Base-by-base conservation (phyloP, 2,329 filamentous ascomycete species). In the Alternaria ethzedia region DNA sequence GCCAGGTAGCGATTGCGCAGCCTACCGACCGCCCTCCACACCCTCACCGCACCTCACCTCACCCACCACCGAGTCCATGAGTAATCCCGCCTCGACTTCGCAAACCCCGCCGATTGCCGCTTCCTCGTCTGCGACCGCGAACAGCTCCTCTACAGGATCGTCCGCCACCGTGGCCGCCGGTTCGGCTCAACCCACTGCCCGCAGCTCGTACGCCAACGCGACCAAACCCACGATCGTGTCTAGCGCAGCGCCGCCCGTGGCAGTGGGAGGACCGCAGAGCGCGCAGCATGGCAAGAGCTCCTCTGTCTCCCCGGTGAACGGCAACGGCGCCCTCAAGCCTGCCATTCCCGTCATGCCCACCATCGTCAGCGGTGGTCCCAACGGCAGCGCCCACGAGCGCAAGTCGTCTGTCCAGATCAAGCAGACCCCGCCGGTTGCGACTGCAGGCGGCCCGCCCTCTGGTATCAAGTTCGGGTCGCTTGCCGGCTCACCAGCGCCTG, bases 321-420 rank as follows among this genome's bases (percentile, higher is more conserved):
- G 93, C 87, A 91, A 91, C 83, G 85, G 86, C 81, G 90, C 61
- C 51, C 62, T 65, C 59, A 65, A 63, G 55, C 63, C 63, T 11
- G 63, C 63, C 10, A 55, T 65, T 30, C 63, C 63, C 44, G 56
- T 86, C 66, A 81, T 84, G 72, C 86, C 89, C 69, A 84, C 85
- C 68, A 88, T 91, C 71, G 87, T 86, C 67, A 87, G 87, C 81
- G 88, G 85, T 76, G 85, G 86, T 76, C 86, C 86, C 75, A 96
- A 96, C 87, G 92, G 92, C 75, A 83, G 75, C 84, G 87, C 86
- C 78, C 89, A 98, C 84, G 87, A 86, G 78, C 89, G 93, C 79
- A 97, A 97, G 83, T 97, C 90, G 69, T 97, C 95, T 17, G 91
- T 97, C 75, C 97, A 94, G 75, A 97, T 97, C 85, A 94, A 89